These are phyloP conservation scores for Lentinula aciculospora DNA, from an alignment of 768 basidiomycete species.

Conservation along the genomic window DNA sequence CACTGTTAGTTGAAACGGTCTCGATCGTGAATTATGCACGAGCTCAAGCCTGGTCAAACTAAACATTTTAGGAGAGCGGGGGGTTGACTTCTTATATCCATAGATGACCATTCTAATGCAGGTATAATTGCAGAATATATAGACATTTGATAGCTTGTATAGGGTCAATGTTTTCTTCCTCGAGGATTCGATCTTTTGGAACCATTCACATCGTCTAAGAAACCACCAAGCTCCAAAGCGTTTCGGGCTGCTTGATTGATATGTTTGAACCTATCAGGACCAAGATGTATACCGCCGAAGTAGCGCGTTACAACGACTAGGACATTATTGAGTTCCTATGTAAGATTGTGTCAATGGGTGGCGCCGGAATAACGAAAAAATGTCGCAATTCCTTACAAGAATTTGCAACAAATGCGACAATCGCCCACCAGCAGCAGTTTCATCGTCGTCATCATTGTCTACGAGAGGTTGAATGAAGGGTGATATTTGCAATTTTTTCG, in stretches of 20 bases:
- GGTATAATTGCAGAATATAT: too few relatives aligned
- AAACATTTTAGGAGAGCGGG: too few relatives aligned
- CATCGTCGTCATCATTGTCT: slow-evolving; percentile 96
- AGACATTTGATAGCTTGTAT: too few relatives aligned
- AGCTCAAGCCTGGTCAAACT: too few relatives aligned
- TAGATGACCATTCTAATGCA: too few relatives aligned
- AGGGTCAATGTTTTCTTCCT: slow-evolving; percentile 6
- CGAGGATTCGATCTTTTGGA: slow-evolving; percentile 5
- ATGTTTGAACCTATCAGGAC: slow-evolving; percentile 85
- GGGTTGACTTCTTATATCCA: too few relatives aligned
- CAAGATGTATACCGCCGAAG: slow-evolving; percentile 89
- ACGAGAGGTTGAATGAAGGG: background rate
- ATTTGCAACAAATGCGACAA: slow-evolving; percentile 90
- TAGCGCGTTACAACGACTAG: slow-evolving; percentile 91
- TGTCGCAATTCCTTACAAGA: slow-evolving; percentile 42
- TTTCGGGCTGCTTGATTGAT: slow-evolving; percentile 95
- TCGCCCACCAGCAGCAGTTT: slow-evolving; percentile 87
- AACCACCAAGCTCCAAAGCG: slow-evolving; percentile 83
- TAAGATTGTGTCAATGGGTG: background rate
- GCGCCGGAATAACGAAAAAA: background rate
- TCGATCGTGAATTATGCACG: too few relatives aligned
- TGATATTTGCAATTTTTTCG: background rate
- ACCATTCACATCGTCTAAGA: slow-evolving; percentile 51
- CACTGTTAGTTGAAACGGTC: too few relatives aligned
- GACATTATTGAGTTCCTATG: slow-evolving; percentile 77